Evolutionary conservation across 768 basidiomycete species (phyloP).

Genomic region (Cystobasidium tubakii): DNA sequence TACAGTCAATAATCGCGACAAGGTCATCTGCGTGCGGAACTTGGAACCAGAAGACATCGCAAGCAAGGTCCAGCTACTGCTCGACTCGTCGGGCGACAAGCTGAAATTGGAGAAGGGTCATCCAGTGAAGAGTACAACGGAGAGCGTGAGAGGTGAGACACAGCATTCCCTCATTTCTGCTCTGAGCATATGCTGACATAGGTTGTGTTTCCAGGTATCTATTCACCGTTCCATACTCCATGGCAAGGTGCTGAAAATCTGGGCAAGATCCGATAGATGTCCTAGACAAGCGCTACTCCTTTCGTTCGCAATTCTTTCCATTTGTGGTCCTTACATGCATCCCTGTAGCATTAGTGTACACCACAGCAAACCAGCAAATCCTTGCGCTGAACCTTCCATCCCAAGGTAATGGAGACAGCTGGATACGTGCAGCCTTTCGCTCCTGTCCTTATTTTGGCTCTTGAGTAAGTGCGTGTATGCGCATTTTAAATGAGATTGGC

Average conservation of each 20-base stretch:
- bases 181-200: neutral
- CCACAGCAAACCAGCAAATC: neutral
- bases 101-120: constrained; percentile 70
- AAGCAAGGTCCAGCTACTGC: constrained; percentile 71
- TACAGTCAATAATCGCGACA: constrained; percentile 76
- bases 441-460: too few species aligned
- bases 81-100: constrained; percentile 80
- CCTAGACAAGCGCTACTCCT: neutral
- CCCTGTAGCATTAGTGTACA: neutral
- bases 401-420: too few species aligned
- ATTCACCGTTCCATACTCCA: constrained; percentile 21
- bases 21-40: constrained; percentile 73
- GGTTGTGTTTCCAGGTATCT: constrained; percentile 1
- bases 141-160: constrained; percentile 82
- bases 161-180: neutral
- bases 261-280: neutral
- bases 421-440: too few species aligned
- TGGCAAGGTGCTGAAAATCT: constrained; percentile 24
- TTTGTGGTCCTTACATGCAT: neutral
- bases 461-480: neutral
- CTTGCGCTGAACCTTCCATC: too few species aligned
- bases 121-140: constrained; percentile 69
- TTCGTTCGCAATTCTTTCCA: neutral
- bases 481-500: neutral
- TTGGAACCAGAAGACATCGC: constrained; percentile 68